Evolutionary conservation across 2,329 filamentous ascomycete genomes (phyloP), one percentile per base, ranked within the genome.

Genomic region (Huntiella moniliformis): DNA sequence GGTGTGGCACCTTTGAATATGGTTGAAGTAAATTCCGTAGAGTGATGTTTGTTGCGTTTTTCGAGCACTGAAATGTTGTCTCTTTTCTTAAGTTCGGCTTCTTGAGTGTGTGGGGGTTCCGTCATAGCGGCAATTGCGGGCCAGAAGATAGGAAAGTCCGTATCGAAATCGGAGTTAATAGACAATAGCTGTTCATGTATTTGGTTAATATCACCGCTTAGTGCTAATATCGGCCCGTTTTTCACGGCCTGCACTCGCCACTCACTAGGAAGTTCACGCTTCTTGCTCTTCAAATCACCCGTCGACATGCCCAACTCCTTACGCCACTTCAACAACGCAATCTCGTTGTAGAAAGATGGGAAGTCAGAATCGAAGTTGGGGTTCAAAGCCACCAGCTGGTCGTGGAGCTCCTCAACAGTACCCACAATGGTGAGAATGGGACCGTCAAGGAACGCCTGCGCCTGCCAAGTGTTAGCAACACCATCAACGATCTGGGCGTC

Each of bases 151-250:
- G 38, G 39, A 43, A 52, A 53, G 11, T 52, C 49, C 4, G 38
- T 8, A 4, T 53, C 49, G 46, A 47, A 53, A 44, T 53, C 41
- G 16, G 50, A 49, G 45, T 54, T 53, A 31, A 52, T 38, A 41
- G 47, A 16, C 10, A 51, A 15, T n/a, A 52, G 46, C 44, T 52
- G 49, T 5, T 33, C 41, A 47, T 51, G 46, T 6, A 54, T 46
- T 18, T 54, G 42, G 43, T 54, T 33, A 38, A 54, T 38, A 17
- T 52, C 54, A 34, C 54, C 53, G 37, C 46, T 38, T 10, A 47
- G 16, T 5, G 11, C 31, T 10, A 47, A 18, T 5, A 43, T 4
- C 4, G 39, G 45, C 4, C 33, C 39, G 12, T 32, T 16, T 22
- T 18, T 12, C 34, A 47, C 39, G 12, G 39, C 33, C n/a, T 43